phyloP scores from a whole-genome alignment of 352 stramenopile genomes.

The Pythium utonaiense region DNA sequence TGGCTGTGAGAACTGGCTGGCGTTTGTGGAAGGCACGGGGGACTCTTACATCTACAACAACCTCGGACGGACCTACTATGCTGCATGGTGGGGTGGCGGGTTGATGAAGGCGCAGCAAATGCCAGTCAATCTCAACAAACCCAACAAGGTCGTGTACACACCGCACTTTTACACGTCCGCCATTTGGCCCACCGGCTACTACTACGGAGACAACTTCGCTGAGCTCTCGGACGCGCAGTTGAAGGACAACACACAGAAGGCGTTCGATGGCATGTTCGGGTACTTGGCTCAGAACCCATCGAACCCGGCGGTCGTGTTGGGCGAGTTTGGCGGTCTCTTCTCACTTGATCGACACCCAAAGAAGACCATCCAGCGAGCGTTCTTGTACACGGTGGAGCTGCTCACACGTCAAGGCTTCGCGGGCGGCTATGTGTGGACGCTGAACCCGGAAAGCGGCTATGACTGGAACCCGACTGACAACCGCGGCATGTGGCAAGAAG shows the following conservation, averaged over 20 bases:
- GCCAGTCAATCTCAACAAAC: slow-evolving; percentile 35
- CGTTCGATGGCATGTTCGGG: slow-evolving; percentile 25
- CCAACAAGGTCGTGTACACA: slow-evolving; percentile 71
- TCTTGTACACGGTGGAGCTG: slow-evolving; percentile 48
- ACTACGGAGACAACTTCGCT: slow-evolving; percentile 41
- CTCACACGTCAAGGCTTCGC: slow-evolving; percentile 38
- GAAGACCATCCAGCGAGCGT: slow-evolving; percentile 49
- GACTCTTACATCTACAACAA: slow-evolving; percentile 32
- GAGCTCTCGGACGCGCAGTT: slow-evolving; percentile 35
- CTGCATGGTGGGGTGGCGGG: slow-evolving; percentile 62
- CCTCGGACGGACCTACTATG: slow-evolving; percentile 43
- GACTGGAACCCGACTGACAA: slow-evolving; percentile 43
- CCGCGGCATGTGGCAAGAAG: slow-evolving; percentile 38
- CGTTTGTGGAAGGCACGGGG: slow-evolving; percentile 65
- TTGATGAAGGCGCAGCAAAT: slow-evolving; percentile 37
- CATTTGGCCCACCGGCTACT: slow-evolving; percentile 53
- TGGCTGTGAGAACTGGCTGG: slow-evolving; percentile 65
- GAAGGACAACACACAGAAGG: slow-evolving; percentile 11
- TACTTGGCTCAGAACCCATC: slow-evolving; percentile 23
- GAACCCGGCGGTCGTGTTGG: slow-evolving; percentile 45
- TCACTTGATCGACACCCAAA: slow-evolving; percentile 39
- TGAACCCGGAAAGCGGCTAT: slow-evolving; percentile 67
- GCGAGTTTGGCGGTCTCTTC: slow-evolving; percentile 67
- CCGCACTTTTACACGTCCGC: slow-evolving; percentile 71
- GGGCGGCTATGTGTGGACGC: slow-evolving; percentile 63